Evolutionary conservation across 1,284 basidiomycete genomes (phyloP).

Genomic region (Boletus mariae): DNA sequence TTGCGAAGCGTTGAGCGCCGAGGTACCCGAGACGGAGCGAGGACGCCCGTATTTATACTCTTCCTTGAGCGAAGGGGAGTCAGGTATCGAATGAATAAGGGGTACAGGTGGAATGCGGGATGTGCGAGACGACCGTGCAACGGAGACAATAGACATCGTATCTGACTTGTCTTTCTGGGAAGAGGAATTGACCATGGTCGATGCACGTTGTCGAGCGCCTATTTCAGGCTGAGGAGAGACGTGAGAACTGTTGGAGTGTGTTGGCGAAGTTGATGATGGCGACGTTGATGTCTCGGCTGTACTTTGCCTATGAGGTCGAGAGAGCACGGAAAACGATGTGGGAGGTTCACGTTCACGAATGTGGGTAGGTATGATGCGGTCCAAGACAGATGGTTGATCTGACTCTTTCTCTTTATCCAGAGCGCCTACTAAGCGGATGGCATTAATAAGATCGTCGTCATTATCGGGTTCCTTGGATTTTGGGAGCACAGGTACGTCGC

Average conservation of each 20-base stretch:
- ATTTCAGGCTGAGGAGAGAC: slow-evolving; percentile 14
- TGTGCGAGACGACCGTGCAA: slow-evolving; percentile 19
- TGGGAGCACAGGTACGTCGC: slow-evolving; percentile 11
- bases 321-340: slow-evolving; percentile 66
- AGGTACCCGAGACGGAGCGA: slow-evolving; percentile 16
- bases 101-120: slow-evolving; percentile 30
- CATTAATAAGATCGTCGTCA: slow-evolving; percentile 33
- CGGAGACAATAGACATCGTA: slow-evolving; percentile 22
- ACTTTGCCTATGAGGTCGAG: slow-evolving; percentile 47
- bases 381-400: slow-evolving; percentile 14
- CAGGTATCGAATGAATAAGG: slow-evolving; percentile 32
- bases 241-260: background rate
- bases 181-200: slow-evolving; percentile 4
- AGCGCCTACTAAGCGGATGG: slow-evolving; percentile 29
- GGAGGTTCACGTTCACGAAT: slow-evolving; percentile 59
- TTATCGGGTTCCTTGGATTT: slow-evolving; percentile 13
- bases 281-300: slow-evolving; percentile 13
- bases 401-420: slow-evolving; percentile 19
- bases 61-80: slow-evolving; percentile 32
- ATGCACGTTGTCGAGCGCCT: slow-evolving; percentile 14
- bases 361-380: slow-evolving; percentile 56
- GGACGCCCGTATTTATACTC: slow-evolving; percentile 15
- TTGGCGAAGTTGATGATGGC: slow-evolving; percentile 7
- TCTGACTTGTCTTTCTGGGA: slow-evolving; percentile 28
- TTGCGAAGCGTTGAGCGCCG: slow-evolving; percentile 11